Evolutionary conservation across 225 moss, liverwort and hornwort species (phyloP).

Genomic region (Physcomitrium patens): DNA sequence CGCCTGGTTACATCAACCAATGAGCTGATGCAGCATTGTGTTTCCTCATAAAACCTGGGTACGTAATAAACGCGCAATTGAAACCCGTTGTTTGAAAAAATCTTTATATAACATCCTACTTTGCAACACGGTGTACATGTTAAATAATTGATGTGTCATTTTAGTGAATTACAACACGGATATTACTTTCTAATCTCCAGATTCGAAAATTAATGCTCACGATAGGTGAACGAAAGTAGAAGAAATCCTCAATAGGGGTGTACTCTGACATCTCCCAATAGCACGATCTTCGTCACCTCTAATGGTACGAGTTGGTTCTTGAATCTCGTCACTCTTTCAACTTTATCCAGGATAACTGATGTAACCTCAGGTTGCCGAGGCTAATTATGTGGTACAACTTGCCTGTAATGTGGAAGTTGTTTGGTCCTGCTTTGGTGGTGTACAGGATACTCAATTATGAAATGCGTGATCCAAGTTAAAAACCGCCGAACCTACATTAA

Average conservation of each 20-base stretch:
- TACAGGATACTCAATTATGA: slow-evolving; percentile 13
- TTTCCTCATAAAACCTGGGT: neutral
- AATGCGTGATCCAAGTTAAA: slow-evolving; percentile 51
- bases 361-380: slow-evolving; percentile 20
- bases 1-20: neutral
- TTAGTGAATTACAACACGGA: slow-evolving; percentile 29
- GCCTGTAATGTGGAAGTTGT: neutral
- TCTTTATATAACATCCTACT: neutral
- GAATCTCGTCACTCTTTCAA: slow-evolving; percentile 1
- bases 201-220: slow-evolving; percentile 8
- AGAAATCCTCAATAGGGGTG: slow-evolving; percentile 9
- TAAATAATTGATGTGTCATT: slow-evolving; percentile 12
- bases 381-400: slow-evolving; percentile 3
- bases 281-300: neutral
- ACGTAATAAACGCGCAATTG: neutral
- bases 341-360: neutral
- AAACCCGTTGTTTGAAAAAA: neutral
- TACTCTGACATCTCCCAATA: too few relatives aligned
- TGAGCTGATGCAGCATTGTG: neutral
- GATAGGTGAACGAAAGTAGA: slow-evolving; percentile 21
- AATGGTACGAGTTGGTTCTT: slow-evolving; percentile 9
- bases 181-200: slow-evolving; percentile 22
- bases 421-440: neutral
- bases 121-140: slow-evolving; percentile 4
- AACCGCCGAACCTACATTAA: slow-evolving; percentile 40